phyloP scores from a whole-genome alignment of 1,139 yeast species.

The Scheffersomyces quercinus region DNA sequence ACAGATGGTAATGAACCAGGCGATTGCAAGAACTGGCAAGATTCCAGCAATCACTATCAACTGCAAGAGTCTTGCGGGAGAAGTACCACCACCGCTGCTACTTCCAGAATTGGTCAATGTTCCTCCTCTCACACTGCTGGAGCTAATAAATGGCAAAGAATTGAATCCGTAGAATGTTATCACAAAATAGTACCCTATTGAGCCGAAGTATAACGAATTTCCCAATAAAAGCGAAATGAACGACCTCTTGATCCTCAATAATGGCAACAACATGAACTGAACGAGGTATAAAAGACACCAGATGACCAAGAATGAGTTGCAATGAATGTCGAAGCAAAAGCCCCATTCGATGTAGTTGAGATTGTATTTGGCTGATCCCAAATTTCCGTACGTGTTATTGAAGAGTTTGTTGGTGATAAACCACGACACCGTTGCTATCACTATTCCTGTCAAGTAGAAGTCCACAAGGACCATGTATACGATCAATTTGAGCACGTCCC shows the following conservation, averaged over 20 bases:
- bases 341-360: constrained; percentile 83
- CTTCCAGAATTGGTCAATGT: constrained; percentile 29
- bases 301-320: constrained; percentile 79
- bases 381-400: constrained; percentile 39
- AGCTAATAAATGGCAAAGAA: constrained; percentile 74
- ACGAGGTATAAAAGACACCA: constrained; percentile 78
- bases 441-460: constrained; percentile 68
- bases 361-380: constrained; percentile 24
- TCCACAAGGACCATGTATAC: constrained; percentile 85
- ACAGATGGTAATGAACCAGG: constrained; percentile 57
- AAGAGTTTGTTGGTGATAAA: constrained; percentile 64
- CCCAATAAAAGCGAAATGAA: constrained; percentile 66
- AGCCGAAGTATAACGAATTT: constrained; percentile 71
- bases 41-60: constrained; percentile 40
- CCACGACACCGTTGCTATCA: constrained; percentile 76
- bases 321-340: constrained; percentile 90
- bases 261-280: constrained; percentile 75
- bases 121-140: constrained; percentile 26
- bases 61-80: constrained; percentile 37
- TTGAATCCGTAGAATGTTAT: constrained; percentile 87
- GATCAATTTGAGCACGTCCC: constrained; percentile 63
- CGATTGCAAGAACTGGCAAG: constrained; percentile 55
- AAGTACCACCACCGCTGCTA: constrained; percentile 27
- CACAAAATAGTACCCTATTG: constrained; percentile 73
- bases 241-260: constrained; percentile 64